phyloP scores from a whole-genome alignment of 169 alveolate species.

The Pseudocohnilembus persalinus region DNA sequence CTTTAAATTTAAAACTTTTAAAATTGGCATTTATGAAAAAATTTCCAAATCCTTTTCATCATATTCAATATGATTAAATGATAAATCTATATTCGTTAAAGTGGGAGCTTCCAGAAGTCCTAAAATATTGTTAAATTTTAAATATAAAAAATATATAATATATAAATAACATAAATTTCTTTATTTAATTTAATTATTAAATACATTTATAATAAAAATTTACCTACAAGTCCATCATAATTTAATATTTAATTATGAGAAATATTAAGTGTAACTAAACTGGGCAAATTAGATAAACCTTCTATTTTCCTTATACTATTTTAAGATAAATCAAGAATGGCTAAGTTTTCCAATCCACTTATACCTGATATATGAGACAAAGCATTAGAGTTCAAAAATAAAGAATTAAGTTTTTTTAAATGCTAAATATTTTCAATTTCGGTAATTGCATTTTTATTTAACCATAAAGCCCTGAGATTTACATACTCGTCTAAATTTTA shows the following conservation, averaged over 20 bases:
- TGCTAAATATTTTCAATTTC: constrained; percentile 56
- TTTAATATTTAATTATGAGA: constrained; percentile 36
- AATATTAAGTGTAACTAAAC: constrained; percentile 57
- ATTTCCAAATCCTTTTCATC: constrained; percentile 34
- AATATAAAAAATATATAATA: no score
- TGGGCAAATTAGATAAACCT: constrained; percentile 44
- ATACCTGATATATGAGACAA: constrained; percentile 62
- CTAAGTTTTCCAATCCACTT: constrained; percentile 41
- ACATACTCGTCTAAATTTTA: constrained; percentile 55
- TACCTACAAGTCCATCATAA: constrained; percentile 7
- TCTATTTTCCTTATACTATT: constrained; percentile 58
- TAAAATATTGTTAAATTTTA: not conserved
- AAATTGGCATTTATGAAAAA: constrained; percentile 16
- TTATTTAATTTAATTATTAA: no score
- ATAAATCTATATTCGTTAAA: constrained; percentile 57
- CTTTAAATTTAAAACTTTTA: constrained; percentile 41
- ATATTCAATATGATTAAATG: constrained; percentile 52
- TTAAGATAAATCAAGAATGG: constrained; percentile 59
- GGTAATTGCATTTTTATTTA: constrained; percentile 61
- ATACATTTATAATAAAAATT: not conserved
- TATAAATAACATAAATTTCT: no score
- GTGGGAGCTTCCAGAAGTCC: constrained; percentile 47
- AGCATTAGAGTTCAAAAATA: constrained; percentile 63
- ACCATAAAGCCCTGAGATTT: constrained; percentile 56
- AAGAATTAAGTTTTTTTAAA: constrained; percentile 41